Base-by-base conservation (phyloP, 257 asterid genomes). In the Jaltomata sinuosa region DNA sequence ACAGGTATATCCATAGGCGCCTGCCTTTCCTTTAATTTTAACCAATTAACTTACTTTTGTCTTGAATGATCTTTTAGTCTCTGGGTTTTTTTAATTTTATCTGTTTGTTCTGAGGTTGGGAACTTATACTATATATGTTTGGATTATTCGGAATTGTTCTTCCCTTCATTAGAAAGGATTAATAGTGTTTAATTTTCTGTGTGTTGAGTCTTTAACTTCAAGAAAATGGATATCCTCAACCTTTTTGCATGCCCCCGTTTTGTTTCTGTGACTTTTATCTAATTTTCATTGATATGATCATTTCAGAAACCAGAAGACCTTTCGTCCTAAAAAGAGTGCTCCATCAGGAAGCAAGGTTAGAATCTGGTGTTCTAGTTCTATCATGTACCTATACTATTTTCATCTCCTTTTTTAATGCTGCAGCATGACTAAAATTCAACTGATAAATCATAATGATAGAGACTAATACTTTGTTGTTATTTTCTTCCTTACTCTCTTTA, bases 271-370 rank as follows among this genome's bases (percentile, higher is more conserved):
- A 8, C 49, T 57, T 9, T 59, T 38, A 32, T 25, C 9, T 38
- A 40, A 40, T 59, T 59, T 59, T 22, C 67, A 59, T 40, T 71
- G 8, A 64, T 65, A 29, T 31, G 74, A 45, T 74, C n/a, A 25
- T 74, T 74, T 42, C 57, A 95, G 99, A 93, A 95, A 93, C 76
- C 98, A 95, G 85, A 91, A 92, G 88, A 95, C 99, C 4, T 95
- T 95, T 89, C 97, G 99, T 69, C 99, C 99, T 68, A 95, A 95
- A 84, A 94, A 95, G 85, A 95, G 94, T 89, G 97, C 97, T 27
- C 98, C 97, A 11, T 95, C 99, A 18, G 99, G 99, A 89, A 95
- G 94, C 89, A 95, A 95, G 98, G 98, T 74, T 25, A 45, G 57
- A 64, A 14, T 62, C 27, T 12, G 16, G 1, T 27, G 21, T 27